A percentile compares a stretch with the other conserved stretches of the same genome.
These are phyloP conservation scores for Vinca minor DNA, from an alignment of 257 asterid species.

Conservation along the genomic window DNA sequence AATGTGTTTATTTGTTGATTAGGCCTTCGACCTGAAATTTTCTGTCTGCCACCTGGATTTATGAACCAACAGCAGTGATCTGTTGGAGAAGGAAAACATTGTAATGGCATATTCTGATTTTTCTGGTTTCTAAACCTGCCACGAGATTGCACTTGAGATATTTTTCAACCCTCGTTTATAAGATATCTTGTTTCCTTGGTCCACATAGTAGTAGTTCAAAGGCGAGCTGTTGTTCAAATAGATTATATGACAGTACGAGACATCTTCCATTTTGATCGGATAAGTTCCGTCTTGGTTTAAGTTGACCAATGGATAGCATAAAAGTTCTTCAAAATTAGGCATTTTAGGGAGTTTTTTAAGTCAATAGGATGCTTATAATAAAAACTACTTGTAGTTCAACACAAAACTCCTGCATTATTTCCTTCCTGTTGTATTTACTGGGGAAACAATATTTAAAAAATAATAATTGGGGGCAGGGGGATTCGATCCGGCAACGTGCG, in stretches of 20 bases:
- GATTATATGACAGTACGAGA: neutral
- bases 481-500: too few relatives aligned
- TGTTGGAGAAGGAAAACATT: neutral
- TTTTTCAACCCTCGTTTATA: neutral
- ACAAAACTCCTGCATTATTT: neutral
- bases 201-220: neutral
- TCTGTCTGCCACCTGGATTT: neutral
- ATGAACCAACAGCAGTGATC: neutral
- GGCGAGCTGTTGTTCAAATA: neutral
- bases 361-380: neutral
- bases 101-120: neutral
- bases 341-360: too few relatives aligned
- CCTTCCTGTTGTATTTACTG: constrained; percentile 27
- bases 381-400: neutral
- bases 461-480: too few relatives aligned
- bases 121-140: neutral
- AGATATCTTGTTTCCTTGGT: too few relatives aligned
- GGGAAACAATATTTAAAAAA: too few relatives aligned
- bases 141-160: neutral
- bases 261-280: neutral
- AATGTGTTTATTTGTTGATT: constrained; percentile 1
- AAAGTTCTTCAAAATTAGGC: neutral
- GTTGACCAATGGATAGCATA: neutral
- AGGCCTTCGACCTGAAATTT: neutral
- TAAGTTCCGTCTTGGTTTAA: neutral